Evolutionary conservation across 2,329 filamentous ascomycete genomes (phyloP).

Genomic region (Macrophomina phaseolina): DNA sequence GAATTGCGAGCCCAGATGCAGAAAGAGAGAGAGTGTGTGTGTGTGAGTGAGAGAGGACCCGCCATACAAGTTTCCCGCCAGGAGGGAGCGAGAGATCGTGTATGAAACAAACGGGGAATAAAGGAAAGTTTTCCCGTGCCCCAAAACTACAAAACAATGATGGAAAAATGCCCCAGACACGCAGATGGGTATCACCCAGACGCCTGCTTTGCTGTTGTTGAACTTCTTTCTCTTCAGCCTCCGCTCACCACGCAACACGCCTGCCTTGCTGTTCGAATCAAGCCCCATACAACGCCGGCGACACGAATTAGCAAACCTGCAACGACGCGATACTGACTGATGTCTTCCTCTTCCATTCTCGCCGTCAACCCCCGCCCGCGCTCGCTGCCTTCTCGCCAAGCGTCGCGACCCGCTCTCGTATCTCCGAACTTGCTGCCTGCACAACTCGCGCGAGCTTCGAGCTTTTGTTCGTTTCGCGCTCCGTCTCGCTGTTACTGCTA

Average conservation of each 20-base stretch:
- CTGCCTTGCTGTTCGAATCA: no score
- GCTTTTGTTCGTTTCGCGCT: not conserved
- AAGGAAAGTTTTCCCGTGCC: not conserved
- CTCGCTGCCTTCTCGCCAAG: not conserved
- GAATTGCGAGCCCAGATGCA: slow-evolving; percentile 1
- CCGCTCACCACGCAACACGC: no score
- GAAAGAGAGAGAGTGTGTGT: not conserved
- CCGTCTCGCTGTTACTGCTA: slow-evolving; percentile 15
- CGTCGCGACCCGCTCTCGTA: slow-evolving; percentile 9
- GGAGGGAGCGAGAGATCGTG: not conserved
- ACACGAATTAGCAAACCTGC: not conserved
- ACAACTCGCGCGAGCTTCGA: not conserved
- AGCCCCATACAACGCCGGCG: not conserved
- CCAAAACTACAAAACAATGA: not conserved
- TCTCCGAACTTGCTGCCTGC: slow-evolving; percentile 12
- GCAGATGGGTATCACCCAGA: slow-evolving; percentile 26
- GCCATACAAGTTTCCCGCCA: slow-evolving; percentile 10
- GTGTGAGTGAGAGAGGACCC: not conserved
- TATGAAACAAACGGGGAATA: not conserved
- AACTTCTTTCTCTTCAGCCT: not conserved
- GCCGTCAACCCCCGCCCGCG: not conserved
- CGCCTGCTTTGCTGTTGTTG: slow-evolving; percentile 14
- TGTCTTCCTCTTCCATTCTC: not conserved
- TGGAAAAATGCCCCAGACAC: slow-evolving; percentile 14
- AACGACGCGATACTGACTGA: not conserved